These are phyloP conservation scores for Straminergon stramineum DNA, from an alignment of 225 moss, liverwort and hornwort genomes.

Conservation along the genomic window DNA sequence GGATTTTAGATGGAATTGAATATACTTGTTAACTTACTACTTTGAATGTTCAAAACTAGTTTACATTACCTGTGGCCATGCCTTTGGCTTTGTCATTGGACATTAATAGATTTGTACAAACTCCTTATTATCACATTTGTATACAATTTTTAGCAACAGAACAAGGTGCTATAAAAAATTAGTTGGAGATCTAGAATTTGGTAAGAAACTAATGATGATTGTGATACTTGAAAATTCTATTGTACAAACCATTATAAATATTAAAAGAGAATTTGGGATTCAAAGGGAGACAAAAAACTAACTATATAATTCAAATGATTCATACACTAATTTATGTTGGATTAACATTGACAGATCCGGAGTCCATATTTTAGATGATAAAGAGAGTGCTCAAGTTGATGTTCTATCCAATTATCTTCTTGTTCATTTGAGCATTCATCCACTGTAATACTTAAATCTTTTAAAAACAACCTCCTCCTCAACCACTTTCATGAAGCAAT, in stretches of 20 bases:
- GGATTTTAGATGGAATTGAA: no score
- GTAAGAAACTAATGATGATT: no score
- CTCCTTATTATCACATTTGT: neutral
- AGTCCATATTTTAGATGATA: neutral
- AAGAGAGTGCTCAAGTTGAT: neutral
- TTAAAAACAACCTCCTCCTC: neutral
- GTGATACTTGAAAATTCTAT: neutral
- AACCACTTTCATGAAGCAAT: neutral
- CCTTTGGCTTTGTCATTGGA: neutral
- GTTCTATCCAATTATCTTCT: no score
- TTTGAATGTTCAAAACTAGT: neutral
- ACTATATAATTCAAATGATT: neutral
- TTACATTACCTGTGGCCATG: neutral
- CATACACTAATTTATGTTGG: neutral
- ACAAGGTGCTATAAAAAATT: neutral
- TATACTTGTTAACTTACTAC: neutral
- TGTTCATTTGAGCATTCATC: neutral
- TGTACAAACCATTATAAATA: neutral
- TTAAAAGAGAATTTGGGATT: no score
- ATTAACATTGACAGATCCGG: rapidly evolving
- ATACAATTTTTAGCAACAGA: neutral
- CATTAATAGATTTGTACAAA: neutral
- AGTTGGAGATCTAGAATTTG: neutral
- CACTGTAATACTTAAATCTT: neutral
- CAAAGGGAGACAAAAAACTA: neutral